Percentiles rank a stretch among this genome's conserved stretches.
These are phyloP conservation scores for Agrocybe pediades DNA, from an alignment of 768 basidiomycete species.

Conservation along the genomic window DNA sequence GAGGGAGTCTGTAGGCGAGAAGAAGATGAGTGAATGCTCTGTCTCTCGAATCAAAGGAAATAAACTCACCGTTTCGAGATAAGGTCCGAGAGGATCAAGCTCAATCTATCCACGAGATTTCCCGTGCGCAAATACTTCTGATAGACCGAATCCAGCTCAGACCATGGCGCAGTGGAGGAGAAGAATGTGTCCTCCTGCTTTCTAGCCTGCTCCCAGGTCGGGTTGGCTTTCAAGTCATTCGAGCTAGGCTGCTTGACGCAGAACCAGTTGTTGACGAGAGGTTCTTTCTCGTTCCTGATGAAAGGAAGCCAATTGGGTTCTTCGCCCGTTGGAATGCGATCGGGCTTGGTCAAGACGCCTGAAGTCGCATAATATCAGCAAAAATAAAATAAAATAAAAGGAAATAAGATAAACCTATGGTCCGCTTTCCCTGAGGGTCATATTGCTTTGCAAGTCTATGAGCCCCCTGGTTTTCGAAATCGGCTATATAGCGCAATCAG, in stretches of 20 bases:
- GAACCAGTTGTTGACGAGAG: slow-evolving; percentile 59
- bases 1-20: slow-evolving; percentile 54
- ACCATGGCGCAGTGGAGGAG: slow-evolving; percentile 51
- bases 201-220: slow-evolving; percentile 65
- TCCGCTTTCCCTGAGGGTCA: slow-evolving; percentile 66
- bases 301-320: slow-evolving; percentile 57
- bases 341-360: slow-evolving; percentile 71
- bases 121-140: slow-evolving; percentile 56
- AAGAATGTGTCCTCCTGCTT: slow-evolving; percentile 60
- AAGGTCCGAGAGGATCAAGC: slow-evolving; percentile 59
- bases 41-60: neutral
- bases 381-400: neutral
- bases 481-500: slow-evolving; percentile 45
- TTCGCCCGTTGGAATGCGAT: slow-evolving; percentile 44
- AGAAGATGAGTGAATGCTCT: neutral
- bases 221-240: slow-evolving; percentile 46
- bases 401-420: slow-evolving; percentile 46
- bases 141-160: slow-evolving; percentile 47
- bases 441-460: slow-evolving; percentile 60
- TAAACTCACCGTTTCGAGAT: slow-evolving; percentile 56
- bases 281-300: slow-evolving; percentile 54
- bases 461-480: slow-evolving; percentile 80
- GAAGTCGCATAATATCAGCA: slow-evolving; percentile 22
- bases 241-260: slow-evolving; percentile 60
- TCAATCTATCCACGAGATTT: slow-evolving; percentile 58